Conservation (phyloP, 208 protist species). For the Crithidia mellificae region DNA sequence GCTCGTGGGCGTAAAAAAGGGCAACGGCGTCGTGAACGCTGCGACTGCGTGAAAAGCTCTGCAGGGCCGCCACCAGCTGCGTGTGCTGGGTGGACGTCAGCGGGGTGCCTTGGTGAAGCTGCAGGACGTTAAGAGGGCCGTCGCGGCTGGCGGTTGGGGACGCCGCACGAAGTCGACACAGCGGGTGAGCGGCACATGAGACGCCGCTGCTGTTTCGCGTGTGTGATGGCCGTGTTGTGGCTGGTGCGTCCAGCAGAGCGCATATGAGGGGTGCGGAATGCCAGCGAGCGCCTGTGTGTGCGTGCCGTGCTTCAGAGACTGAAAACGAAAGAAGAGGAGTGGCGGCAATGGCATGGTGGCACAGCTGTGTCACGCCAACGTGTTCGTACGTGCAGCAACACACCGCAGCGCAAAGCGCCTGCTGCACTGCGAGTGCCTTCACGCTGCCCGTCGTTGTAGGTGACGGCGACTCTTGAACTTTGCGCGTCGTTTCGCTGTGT, state of each 20-base stretch:
- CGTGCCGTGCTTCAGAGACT: too few relatives aligned
- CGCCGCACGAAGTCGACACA: too few relatives aligned
- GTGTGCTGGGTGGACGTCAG: slow-evolving; percentile 41
- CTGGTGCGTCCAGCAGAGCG: not conserved
- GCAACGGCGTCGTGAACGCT: slow-evolving; percentile 35
- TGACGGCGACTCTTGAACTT: not conserved
- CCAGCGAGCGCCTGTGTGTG: not conserved
- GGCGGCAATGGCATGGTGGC: slow-evolving; percentile 24
- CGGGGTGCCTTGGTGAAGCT: slow-evolving; percentile 21
- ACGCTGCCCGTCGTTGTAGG: too few relatives aligned
- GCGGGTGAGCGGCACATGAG: not conserved
- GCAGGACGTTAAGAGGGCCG: slow-evolving; percentile 10
- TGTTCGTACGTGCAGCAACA: slow-evolving; percentile 9
- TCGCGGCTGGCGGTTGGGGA: not conserved
- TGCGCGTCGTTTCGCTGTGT: not conserved
- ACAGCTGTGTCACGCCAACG: slow-evolving; percentile 12
- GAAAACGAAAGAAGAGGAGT: not conserved
- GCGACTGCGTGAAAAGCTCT: slow-evolving; percentile 25
- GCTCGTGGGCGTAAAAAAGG: slow-evolving; percentile 48
- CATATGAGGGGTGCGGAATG: not conserved
- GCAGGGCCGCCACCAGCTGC: slow-evolving; percentile 36
- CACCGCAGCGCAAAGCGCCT: not conserved
- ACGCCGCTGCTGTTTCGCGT: not conserved
- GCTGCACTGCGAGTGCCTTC: too few relatives aligned
- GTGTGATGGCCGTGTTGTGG: not conserved